phyloP scores from a whole-genome alignment of 163 green algal species.

The Chlorella variabilis region DNA sequence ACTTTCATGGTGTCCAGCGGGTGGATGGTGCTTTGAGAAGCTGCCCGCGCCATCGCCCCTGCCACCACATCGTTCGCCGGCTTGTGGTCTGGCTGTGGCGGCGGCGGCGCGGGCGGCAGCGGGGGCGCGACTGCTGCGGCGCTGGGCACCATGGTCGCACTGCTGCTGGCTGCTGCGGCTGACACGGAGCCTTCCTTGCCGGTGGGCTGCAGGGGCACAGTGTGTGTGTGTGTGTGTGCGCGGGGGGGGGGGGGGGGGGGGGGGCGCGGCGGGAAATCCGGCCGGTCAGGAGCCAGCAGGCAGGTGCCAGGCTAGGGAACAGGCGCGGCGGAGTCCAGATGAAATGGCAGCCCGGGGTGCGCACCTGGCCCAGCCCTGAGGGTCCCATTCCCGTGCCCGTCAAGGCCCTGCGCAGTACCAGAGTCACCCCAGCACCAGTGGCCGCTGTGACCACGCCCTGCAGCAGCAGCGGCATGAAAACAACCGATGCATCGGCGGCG shows the following conservation, averaged over 20 bases:
- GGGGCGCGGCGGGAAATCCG: too few species aligned
- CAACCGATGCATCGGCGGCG: too few species aligned
- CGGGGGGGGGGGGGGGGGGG: too few species aligned
- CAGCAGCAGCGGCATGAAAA: too few species aligned
- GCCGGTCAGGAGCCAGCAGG: not conserved
- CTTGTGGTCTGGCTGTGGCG: slow-evolving; percentile 62
- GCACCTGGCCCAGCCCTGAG: slow-evolving; percentile 11
- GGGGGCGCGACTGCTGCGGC: not conserved
- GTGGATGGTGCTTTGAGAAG: slow-evolving; percentile 93
- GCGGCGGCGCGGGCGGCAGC: slow-evolving; percentile 24
- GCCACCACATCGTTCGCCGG: slow-evolving; percentile 89
- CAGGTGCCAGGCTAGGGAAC: too few species aligned
- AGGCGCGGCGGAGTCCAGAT: too few species aligned
- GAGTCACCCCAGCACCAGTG: slow-evolving; percentile 46
- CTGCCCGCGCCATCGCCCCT: slow-evolving; percentile 85
- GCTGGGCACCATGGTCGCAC: not conserved
- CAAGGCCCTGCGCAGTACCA: slow-evolving; percentile 42
- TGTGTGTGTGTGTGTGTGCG: too few species aligned
- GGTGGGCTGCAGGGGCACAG: not conserved
- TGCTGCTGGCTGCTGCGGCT: slow-evolving; percentile 11
- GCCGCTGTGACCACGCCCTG: slow-evolving; percentile 54
- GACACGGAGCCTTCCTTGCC: slow-evolving; percentile 31
- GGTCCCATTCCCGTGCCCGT: slow-evolving; percentile 2
- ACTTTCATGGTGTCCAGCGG: slow-evolving; percentile 97
- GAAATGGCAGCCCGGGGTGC: not conserved